Conservation (phyloP, 768 basidiomycete species). For the Mycena vitilis region DNA sequence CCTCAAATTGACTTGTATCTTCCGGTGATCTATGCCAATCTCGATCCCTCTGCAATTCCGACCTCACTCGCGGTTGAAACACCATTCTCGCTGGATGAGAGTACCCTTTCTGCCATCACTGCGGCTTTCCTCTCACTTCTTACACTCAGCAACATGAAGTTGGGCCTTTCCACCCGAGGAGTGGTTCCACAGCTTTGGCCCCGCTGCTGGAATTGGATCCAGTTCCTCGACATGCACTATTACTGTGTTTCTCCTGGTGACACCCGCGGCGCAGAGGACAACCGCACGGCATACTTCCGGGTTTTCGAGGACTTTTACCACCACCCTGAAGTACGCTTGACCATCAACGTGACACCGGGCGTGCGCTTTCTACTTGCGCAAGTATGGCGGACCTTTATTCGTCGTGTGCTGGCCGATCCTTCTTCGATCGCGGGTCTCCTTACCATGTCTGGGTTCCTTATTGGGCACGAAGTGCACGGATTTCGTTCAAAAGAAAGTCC, state of each 20-base stretch:
- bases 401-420: not conserved
- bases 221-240: conserved; percentile 20
- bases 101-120: conserved; percentile 1
- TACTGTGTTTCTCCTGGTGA: conserved; percentile 10
- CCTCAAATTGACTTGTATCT: conserved; percentile 14
- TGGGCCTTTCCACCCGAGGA: conserved; percentile 1
- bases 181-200: conserved; percentile 12
- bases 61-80: conserved; percentile 9
- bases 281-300: conserved; percentile 18
- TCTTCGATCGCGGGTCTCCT: conserved; percentile 5
- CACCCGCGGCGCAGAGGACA: conserved; percentile 10
- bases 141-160: conserved; percentile 11
- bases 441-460: not conserved
- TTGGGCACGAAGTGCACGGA: conserved; percentile 4
- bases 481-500: not conserved
- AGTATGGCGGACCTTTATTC: conserved; percentile 9
- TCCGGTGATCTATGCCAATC: conserved; percentile 22
- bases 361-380: conserved; percentile 18
- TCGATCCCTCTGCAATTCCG: conserved; percentile 21
- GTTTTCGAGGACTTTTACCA: conserved; percentile 14
- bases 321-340: not conserved
- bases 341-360: conserved; percentile 12
- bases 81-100: not conserved
- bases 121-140: conserved; percentile 19
- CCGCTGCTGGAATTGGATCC: conserved; percentile 21